Evolutionary conservation across 1,284 basidiomycete genomes (phyloP), one percentile per base, ranked within the genome.

Genomic region (Ustilago crameri): DNA sequence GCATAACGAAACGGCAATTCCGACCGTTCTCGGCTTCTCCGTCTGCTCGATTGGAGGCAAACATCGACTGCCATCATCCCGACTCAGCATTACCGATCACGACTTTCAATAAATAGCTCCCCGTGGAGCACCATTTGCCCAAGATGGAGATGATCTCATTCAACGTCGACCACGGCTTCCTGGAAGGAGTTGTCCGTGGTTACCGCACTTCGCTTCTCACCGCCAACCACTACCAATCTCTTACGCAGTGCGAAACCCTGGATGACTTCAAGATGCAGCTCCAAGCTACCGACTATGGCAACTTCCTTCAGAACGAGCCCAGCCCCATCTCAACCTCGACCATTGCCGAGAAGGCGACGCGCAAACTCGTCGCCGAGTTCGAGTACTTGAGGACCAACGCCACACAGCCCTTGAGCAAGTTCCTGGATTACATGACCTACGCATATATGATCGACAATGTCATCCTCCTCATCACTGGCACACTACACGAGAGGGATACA

Each of bases 361-460:
- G 93, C 81, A 88, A 93, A 72, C 89, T 99, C 37, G 95, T 99
- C 20, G 91, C 94, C 83, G 96, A 98, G 84, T 98, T 98, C 88
- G 93, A 95, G 85, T 98, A 91, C 84, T 86, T 98, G 54, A 88
- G 93, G 58, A 91, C 87, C 74, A 98, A 98, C 85, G 91, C 96
- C 5, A 91, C 93, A 18, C 91, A 93, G 74, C 93, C 95, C 2
- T 85, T 99, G 51, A 89, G 89, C 82, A 95, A 91, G 82, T 98
- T 99, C 84, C 86, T 99, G 71, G 96, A 98, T 83, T 99, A 98
- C 84, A 93, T 99, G 85, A 98, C 95, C 89, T 96, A 96, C 83
- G 93, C 90, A 26, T 99, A 98, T 86, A 99, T 99, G 96, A 98
- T 99, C 81, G 96, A 99, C 89, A 99, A 99, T 84, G 93, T 98